Evolutionary conservation across 176 grass and related monocot genomes (phyloP).

Genomic region (Musa acuminata): DNA sequence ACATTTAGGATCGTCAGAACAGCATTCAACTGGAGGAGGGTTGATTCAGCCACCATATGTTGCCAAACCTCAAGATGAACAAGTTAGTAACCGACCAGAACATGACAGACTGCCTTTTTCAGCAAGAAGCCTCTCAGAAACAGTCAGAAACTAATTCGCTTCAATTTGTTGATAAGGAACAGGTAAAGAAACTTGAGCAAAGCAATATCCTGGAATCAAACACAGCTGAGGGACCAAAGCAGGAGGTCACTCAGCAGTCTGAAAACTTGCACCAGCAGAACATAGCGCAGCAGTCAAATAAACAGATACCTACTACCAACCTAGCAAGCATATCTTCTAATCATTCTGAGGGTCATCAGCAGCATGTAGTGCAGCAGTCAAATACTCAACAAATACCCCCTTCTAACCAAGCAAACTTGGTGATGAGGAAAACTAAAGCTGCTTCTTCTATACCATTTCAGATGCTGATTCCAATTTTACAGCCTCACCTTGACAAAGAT

Average conservation of each 20-base stretch:
- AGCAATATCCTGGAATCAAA: slow-evolving; percentile 5
- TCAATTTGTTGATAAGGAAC: slow-evolving; percentile 25
- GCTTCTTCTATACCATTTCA: slow-evolving; percentile 76
- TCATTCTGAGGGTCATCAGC: slow-evolving; percentile 21
- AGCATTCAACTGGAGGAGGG: slow-evolving; percentile 31
- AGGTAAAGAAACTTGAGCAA: slow-evolving; percentile 36
- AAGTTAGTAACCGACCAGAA: slow-evolving; percentile 23
- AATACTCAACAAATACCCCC: slow-evolving; percentile 48
- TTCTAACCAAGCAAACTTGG: slow-evolving; percentile 44
- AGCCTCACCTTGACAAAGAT: slow-evolving; percentile 82
- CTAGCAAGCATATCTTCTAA: slow-evolving; percentile 32
- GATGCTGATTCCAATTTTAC: slow-evolving; percentile 85
- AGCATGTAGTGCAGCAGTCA: slow-evolving; percentile 35
- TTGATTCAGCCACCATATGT: slow-evolving; percentile 21
- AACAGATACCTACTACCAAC: slow-evolving; percentile 40
- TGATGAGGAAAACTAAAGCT: slow-evolving; percentile 32
- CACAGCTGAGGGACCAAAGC: slow-evolving; percentile 6
- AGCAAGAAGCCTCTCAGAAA: slow-evolving; percentile 24
- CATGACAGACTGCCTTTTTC: slow-evolving; percentile 23
- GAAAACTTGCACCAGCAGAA: slow-evolving; percentile 25
- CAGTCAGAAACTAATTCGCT: slow-evolving; percentile 9
- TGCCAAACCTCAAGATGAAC: slow-evolving; percentile 17
- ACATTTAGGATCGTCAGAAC: slow-evolving; percentile 29
- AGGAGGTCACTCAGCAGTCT: slow-evolving; percentile 7
- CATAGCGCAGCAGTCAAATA: slow-evolving; percentile 38